Evolutionary conservation across 148 eudicot genomes (phyloP).

Genomic region (Nyssa sinensis): DNA sequence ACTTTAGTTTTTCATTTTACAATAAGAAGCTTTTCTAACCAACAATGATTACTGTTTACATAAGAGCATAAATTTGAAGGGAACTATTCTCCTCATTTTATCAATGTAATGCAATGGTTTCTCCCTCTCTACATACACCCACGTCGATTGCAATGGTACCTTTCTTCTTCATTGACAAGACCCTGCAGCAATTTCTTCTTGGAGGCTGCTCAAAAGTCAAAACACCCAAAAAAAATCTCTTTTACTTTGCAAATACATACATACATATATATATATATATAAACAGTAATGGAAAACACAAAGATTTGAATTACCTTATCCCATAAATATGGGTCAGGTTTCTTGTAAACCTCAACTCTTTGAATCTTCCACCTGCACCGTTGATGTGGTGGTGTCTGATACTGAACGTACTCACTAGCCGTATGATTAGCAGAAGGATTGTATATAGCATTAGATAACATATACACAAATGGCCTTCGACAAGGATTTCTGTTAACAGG

Average conservation of each 20-base stretch:
- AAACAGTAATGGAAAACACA: no score
- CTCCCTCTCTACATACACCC: conserved; percentile 48
- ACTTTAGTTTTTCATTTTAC: no score
- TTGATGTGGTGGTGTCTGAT: conserved; percentile 15
- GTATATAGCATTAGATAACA: conserved; percentile 20
- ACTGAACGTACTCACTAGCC: conserved; percentile 24
- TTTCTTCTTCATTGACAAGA: conserved; percentile 30
- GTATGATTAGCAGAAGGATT: conserved; percentile 11
- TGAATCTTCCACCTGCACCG: conserved; percentile 30
- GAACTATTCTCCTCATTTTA: not conserved
- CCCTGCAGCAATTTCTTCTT: conserved; percentile 62
- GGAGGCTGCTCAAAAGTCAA: conserved; percentile 38
- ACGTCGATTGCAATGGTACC: conserved; percentile 42
- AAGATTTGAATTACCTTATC: conserved; percentile 34
- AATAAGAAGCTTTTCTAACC: no score
- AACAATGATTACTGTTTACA: no score
- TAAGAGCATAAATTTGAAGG: no score
- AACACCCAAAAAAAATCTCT: no score
- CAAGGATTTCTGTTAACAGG: conserved; percentile 34
- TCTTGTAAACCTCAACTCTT: conserved; percentile 41
- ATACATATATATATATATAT: no score
- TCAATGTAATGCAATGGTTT: conserved; percentile 27
- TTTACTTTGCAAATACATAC: no score
- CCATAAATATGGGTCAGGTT: conserved; percentile 50
- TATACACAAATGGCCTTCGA: conserved; percentile 36